These are phyloP conservation scores for Agrocybe pediades DNA, from an alignment of 768 basidiomycete genomes.

Conservation along the genomic window DNA sequence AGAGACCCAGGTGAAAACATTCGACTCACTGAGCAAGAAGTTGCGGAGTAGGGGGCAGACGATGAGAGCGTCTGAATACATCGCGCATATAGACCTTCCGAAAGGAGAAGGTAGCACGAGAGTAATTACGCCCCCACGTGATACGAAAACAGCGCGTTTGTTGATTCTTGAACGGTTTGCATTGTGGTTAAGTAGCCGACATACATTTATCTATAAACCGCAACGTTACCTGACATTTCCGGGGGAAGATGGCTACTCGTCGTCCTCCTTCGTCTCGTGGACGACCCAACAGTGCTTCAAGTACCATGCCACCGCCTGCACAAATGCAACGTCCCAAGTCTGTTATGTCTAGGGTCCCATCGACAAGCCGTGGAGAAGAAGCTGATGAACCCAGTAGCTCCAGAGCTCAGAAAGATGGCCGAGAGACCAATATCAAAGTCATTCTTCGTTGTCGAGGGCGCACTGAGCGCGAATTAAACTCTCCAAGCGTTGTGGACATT, in stretches of 20 bases:
- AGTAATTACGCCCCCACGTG: conserved; percentile 19
- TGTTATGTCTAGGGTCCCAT: conserved; percentile 43
- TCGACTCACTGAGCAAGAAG: not conserved
- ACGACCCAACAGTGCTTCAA: conserved; percentile 31
- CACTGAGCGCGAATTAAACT: conserved; percentile 84
- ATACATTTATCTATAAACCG: not conserved
- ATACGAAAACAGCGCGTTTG: conserved; percentile 14
- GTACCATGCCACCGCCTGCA: conserved; percentile 33
- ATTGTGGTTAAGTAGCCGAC: not conserved
- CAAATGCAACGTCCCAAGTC: conserved; percentile 47
- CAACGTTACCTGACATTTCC: conserved; percentile 5
- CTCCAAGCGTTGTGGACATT: conserved; percentile 84
- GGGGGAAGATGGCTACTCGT: conserved; percentile 59
- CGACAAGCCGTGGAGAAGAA: conserved; percentile 23
- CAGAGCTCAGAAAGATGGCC: conserved; percentile 36
- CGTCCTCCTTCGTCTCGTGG: conserved; percentile 55
- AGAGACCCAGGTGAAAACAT: not conserved
- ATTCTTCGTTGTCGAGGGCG: conserved; percentile 88
- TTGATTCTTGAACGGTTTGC: conserved; percentile 5
- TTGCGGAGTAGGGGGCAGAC: not conserved
- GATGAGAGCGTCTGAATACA: not conserved
- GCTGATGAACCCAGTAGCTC: not conserved
- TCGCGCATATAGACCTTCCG: not conserved
- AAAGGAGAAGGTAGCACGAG: not conserved
- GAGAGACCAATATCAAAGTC: conserved; percentile 89